Conservation (phyloP, 306 rosid genomes). For the Cicer bijugum region DNA sequence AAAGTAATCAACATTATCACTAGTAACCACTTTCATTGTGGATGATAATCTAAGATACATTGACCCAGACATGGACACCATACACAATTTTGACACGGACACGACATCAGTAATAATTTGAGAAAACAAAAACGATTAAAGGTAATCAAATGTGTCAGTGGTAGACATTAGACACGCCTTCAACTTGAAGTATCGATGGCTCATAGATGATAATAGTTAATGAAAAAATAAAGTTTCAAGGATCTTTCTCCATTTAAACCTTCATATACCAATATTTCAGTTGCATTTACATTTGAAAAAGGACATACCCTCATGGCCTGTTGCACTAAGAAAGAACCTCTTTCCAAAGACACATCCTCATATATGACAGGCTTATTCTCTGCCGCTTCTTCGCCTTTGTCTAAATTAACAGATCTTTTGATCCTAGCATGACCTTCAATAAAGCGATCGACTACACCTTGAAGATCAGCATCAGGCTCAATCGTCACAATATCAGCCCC, state of each 20-base stretch:
- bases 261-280: conserved; percentile 24
- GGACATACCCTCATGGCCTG: conserved; percentile 90
- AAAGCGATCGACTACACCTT: conserved; percentile 81
- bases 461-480: conserved; percentile 75
- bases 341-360: conserved; percentile 94
- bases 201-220: background rate
- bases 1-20: conserved; percentile 18
- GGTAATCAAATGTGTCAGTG: too few species aligned
- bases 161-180: too few species aligned
- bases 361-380: conserved; percentile 71
- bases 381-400: conserved; percentile 55
- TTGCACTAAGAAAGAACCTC: conserved; percentile 95
- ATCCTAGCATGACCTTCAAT: conserved; percentile 99
- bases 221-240: background rate
- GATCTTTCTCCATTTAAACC: conserved; percentile 35
- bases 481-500: conserved; percentile 89
- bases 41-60: background rate
- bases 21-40: background rate
- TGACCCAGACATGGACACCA: too few species aligned
- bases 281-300: conserved; percentile 6
- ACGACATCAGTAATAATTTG: too few species aligned
- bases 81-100: too few species aligned
- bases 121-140: too few species aligned
- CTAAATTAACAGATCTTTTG: conserved; percentile 68
- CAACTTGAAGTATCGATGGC: too few species aligned